phyloP scores from a whole-genome alignment of 371 early-diverging fungal species.

The Mortierella sp. region DNA sequence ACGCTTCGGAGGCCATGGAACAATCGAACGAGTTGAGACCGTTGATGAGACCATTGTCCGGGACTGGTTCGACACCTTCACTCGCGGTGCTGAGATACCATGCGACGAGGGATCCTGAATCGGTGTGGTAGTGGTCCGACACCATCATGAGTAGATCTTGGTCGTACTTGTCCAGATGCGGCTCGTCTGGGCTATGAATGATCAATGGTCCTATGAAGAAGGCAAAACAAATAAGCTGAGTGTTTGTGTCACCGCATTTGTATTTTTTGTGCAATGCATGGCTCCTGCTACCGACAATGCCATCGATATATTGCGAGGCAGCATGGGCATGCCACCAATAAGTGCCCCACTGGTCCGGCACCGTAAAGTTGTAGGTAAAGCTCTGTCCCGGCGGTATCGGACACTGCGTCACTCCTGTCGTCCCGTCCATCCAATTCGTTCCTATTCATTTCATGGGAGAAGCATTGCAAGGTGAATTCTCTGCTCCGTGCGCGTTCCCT shows the following conservation, averaged over 20 bases:
- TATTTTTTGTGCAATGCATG: neutral
- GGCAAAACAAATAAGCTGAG: neutral
- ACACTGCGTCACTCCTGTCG: constrained; percentile 34
- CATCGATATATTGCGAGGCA: constrained; percentile 41
- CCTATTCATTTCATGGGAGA: neutral
- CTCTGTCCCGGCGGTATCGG: constrained; percentile 27
- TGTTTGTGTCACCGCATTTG: neutral
- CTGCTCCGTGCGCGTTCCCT: neutral
- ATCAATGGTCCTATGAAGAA: constrained; percentile 37
- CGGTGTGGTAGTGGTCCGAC: constrained; percentile 49
- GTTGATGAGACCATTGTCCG: constrained; percentile 58
- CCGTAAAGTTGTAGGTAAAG: constrained; percentile 42
- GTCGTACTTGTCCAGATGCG: constrained; percentile 43
- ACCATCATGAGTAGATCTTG: constrained; percentile 52
- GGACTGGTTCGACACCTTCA: constrained; percentile 44
- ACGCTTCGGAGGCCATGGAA: constrained; percentile 34
- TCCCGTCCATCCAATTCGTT: constrained; percentile 34
- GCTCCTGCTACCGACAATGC: constrained; percentile 24
- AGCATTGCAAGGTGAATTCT: neutral
- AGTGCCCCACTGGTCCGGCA: constrained; percentile 49
- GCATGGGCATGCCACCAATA: constrained; percentile 56
- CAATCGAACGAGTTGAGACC: constrained; percentile 54
- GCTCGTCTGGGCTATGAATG: constrained; percentile 56
- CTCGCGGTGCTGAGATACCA: constrained; percentile 42
- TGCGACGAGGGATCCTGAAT: constrained; percentile 25